Conservation (phyloP, 1,284 basidiomycete genomes). For the Apiotrichum montevideense region DNA sequence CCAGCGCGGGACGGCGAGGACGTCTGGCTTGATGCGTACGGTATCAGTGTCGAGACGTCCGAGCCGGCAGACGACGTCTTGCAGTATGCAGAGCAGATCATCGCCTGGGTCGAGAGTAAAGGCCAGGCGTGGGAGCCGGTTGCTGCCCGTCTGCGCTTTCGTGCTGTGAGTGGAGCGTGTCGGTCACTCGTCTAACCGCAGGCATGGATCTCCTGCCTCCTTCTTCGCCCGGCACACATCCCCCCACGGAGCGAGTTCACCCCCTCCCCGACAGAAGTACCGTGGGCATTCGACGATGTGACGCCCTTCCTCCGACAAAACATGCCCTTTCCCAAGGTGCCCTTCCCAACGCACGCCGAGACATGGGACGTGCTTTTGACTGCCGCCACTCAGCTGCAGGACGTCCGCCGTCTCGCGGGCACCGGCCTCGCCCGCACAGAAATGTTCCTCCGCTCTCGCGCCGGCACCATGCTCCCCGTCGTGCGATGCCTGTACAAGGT, state of each 20-base stretch:
- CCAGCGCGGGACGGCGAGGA: conserved; percentile 79
- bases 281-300: conserved; percentile 51
- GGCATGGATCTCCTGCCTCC: background rate
- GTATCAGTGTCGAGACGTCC: conserved; percentile 67
- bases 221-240: background rate
- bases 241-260: background rate
- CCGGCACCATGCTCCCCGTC: conserved; percentile 11
- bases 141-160: conserved; percentile 6
- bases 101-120: conserved; percentile 47
- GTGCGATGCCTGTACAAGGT: conserved; percentile 22
- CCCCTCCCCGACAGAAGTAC: background rate
- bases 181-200: background rate
- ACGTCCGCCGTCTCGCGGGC: background rate
- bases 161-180: background rate
- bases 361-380: conserved; percentile 55
- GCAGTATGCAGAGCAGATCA: conserved; percentile 57
- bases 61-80: conserved; percentile 59
- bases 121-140: conserved; percentile 7
- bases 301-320: conserved; percentile 63
- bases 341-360: conserved; percentile 52
- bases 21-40: conserved; percentile 79
- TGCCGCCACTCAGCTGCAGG: conserved; percentile 1
- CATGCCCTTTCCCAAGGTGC: conserved; percentile 63
- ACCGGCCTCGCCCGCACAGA: conserved; percentile 1
- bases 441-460: background rate